These are phyloP conservation scores for Yarrowia sp. DNA, from an alignment of 805 yeast genomes.

Conservation along the genomic window DNA sequence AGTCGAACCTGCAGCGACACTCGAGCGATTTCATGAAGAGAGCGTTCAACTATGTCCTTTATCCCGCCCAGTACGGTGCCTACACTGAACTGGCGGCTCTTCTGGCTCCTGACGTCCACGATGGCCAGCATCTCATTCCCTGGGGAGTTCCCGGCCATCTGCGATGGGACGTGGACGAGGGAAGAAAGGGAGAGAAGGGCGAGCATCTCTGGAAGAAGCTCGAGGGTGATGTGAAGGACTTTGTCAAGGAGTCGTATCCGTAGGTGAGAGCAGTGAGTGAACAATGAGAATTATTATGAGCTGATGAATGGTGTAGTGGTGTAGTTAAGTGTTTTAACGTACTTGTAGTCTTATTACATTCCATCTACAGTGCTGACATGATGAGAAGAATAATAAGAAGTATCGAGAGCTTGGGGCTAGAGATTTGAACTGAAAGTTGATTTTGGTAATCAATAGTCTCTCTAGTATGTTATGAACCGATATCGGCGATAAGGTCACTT, in stretches of 20 bases:
- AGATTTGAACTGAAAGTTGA: no score
- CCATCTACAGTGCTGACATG: no score
- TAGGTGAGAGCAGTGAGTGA: neutral
- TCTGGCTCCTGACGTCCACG: conserved; percentile 52
- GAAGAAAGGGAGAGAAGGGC: conserved; percentile 50
- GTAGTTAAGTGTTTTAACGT: no score
- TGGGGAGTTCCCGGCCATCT: conserved; percentile 54
- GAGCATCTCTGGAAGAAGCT: conserved; percentile 51
- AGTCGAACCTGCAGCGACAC: conserved; percentile 51
- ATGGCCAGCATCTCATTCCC: conserved; percentile 54
- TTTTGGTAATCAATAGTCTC: no score
- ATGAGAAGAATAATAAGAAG: no score
- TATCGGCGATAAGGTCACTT: no score
- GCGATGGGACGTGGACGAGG: conserved; percentile 52
- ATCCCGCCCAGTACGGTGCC: conserved; percentile 53
- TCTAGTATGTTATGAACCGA: no score
- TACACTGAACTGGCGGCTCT: conserved; percentile 56
- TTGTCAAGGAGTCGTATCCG: conserved; percentile 16
- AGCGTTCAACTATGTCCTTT: conserved; percentile 34
- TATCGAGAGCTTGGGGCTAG: no score
- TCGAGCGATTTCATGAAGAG: conserved; percentile 11
- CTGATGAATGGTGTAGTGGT: no score
- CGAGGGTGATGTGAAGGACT: conserved; percentile 45
- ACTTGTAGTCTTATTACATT: no score
- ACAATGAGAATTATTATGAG: no score